Base-by-base conservation (phyloP, 306 rosid genomes). In the Cyclanthera cordifolia region DNA sequence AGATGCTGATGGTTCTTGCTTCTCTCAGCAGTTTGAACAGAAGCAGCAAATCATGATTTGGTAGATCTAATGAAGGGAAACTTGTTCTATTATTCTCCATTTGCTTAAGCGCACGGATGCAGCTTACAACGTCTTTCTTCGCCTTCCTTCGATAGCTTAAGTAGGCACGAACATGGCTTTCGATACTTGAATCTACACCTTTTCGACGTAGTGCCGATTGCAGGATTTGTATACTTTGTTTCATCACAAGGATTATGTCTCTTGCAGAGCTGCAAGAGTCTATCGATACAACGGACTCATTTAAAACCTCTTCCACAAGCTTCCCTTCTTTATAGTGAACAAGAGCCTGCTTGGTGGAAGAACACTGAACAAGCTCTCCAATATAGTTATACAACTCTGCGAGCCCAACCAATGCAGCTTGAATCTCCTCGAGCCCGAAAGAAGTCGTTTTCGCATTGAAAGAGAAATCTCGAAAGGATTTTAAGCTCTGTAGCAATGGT, bases 131-230 rank as follows among this genome's bases (percentile, higher is more conserved):
- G 45, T 75, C 87, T 74, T 86, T 92, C 78, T 79, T 92, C 4
- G 82, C 81, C 20, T 79, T 85, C 81, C 79, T 92, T 43, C 86
- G 82, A 21, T 83, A 84, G 81, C 59, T 60, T 1, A 76, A 68
- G 73, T 81, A 84, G 60, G 85, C 70, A 67, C 84, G 81, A 73
- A 87, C 67, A 16, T 61, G 79, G 39, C 48, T 76, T 68, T 80
- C 88, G 2, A 87, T 74, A 74, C 79, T 78, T 1, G 85, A 80
- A 13, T 82, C 76, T 0, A 60, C 59, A 48, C 84, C 76, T 79
- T 81, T 85, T 76, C 98, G 78, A 5, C 93, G 86, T 0, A 85
- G 52, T 0, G 95, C 84, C 1, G 87, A 87, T 15, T 83, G 89
- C 69, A 93, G 89, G 20, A 74, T 58, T 51, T 77, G 82, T 14